Evolutionary conservation across 306 rosid genomes (phyloP).

Genomic region (Vigna mungo): DNA sequence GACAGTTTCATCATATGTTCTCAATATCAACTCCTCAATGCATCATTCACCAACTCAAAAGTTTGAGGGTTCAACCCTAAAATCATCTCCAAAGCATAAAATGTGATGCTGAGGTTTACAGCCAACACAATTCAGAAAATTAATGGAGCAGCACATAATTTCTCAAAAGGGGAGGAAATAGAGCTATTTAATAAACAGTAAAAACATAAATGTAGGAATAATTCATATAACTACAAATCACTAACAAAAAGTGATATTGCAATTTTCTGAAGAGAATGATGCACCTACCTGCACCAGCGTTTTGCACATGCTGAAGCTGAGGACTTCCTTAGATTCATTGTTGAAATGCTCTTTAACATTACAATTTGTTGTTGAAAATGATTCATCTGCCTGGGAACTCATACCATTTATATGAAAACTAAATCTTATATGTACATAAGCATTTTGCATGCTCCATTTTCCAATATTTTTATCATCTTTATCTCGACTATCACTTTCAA

Average conservation of each 20-base stretch:
- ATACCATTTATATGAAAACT: slow-evolving; percentile 60
- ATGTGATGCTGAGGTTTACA: slow-evolving; percentile 6
- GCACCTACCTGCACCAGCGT: slow-evolving; percentile 68
- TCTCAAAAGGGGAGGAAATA: not conserved
- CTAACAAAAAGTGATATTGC: not conserved
- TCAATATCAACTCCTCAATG: slow-evolving; percentile 3
- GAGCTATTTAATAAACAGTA: not conserved
- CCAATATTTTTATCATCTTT: slow-evolving; percentile 53
- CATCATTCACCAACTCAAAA: slow-evolving; percentile 1
- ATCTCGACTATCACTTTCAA: slow-evolving; percentile 47
- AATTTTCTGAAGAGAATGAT: not conserved
- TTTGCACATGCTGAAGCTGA: slow-evolving; percentile 77
- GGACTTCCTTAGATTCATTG: slow-evolving; percentile 57
- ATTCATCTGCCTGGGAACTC: slow-evolving; percentile 50
- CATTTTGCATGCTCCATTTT: slow-evolving; percentile 59
- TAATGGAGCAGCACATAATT: not conserved
- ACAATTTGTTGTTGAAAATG: slow-evolving; percentile 45
- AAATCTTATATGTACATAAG: slow-evolving; percentile 57
- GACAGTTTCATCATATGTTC: slow-evolving; percentile 4
- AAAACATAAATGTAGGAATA: not conserved
- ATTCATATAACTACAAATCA: slow-evolving; percentile 12
- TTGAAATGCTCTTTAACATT: slow-evolving; percentile 48
- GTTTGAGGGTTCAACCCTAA: not conserved
- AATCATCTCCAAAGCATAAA: slow-evolving; percentile 9
- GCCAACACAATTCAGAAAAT: slow-evolving; percentile 26